Base-by-base conservation (phyloP, 768 basidiomycete species). In the Leccinum barrowsii region DNA sequence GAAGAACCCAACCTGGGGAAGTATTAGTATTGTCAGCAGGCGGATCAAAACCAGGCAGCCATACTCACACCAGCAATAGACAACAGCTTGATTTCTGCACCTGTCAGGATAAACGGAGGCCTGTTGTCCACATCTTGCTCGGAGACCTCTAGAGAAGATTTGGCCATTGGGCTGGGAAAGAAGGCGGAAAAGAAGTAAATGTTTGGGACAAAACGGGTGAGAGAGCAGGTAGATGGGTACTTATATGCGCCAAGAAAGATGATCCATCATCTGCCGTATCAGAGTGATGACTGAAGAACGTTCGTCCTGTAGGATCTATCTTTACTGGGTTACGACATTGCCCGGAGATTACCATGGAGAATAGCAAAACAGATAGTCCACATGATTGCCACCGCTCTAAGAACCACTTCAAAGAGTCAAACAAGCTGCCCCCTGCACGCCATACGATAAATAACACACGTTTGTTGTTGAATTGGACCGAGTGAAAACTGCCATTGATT, bases 1-100 rank as follows among this genome's bases (percentile, higher is more conserved):
- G 75, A 88, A 87, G 71, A 87, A 87, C 7, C 86, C 86, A 52
- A 86, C 82, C 85, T 85, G 57, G 1, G 28, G 15, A 21, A 30
- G 32, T 28, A 49, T 42, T n/a, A 30, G 32, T 28, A 49, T 42
- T 21, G 24, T 62, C 54, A 54, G 52, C 42, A n/a, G 55, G 5
- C 4, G 22, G 2, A 15, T 54, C 19, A 30, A 51, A 40, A n/a
- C 34, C 13, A 46, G 30, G 7, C 15, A 19, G 1, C 3, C 13
- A 7, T 4, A 74, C 81, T 61, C 58, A 85, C 84, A 7, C 85
- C 86, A 54, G 85, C 78, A 57, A 87, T 85, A 37, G 80, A 76
- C 28, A 87, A 72, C 42, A 88, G 67, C 70, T 87, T 87, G 54
- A 85, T 40, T 69, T 87, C 85, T 7, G 81, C 67, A 15, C 58